Conservation (phyloP, 2,329 filamentous ascomycete species). For the Cercospora sp. region DNA sequence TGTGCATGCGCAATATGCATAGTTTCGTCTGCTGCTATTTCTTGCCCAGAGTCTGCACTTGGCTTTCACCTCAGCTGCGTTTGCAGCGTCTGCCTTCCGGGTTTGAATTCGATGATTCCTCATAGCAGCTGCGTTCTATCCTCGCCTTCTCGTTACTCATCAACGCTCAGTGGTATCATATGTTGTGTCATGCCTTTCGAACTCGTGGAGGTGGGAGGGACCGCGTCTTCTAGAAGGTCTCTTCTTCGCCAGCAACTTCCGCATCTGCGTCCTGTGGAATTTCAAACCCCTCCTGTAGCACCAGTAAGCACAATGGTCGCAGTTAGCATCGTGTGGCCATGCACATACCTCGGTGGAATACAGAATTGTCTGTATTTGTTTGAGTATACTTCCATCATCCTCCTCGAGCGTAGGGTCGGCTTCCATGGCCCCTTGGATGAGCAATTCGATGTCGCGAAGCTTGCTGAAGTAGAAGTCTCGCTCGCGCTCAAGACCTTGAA, state of each 20-base stretch:
- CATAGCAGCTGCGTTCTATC: conserved; percentile 5
- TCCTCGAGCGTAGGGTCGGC: conserved; percentile 91
- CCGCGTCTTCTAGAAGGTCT: conserved; percentile 63
- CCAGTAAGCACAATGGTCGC: conserved; percentile 8
- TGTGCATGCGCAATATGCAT: neutral
- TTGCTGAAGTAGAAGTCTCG: conserved; percentile 99
- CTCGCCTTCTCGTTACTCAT: conserved; percentile 14
- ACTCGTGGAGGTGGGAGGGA: conserved; percentile 7
- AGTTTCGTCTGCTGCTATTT: neutral
- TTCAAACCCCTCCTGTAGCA: conserved; percentile 63
- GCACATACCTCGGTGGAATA: conserved; percentile 84
- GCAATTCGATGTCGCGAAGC: conserved; percentile 90
- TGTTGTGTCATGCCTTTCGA: conserved; percentile 10
- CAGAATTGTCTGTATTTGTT: conserved; percentile 93
- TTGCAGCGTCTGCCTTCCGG: neutral
- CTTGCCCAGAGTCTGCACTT: neutral
- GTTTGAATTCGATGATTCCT: neutral
- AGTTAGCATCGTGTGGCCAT: neutral
- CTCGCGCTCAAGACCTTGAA: conserved; percentile 91
- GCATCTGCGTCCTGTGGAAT: conserved; percentile 77
- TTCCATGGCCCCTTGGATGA: conserved; percentile 90
- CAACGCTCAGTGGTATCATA: conserved; percentile 17
- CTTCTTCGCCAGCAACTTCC: conserved; percentile 63
- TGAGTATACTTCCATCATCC: conserved; percentile 86
- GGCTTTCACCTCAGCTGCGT: neutral